Conservation (phyloP, 2,329 filamentous ascomycete genomes). For the Verticillium dahliae region DNA sequence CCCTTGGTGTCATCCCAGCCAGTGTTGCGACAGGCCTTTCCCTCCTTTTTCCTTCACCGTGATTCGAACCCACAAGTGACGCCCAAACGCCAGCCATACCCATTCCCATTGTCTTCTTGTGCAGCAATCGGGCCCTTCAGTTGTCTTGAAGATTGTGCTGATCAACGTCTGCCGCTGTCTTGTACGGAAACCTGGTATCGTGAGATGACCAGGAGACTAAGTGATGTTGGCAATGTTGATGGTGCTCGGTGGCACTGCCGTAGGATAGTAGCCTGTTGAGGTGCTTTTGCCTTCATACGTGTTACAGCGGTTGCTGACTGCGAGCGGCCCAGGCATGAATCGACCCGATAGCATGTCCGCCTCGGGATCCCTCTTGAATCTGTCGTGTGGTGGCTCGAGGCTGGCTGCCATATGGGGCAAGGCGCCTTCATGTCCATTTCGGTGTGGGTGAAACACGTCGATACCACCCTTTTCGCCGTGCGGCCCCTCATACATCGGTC, state of each 20-base stretch:
- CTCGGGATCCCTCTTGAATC: slow-evolving; percentile 44
- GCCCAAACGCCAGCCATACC: no score
- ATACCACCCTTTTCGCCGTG: slow-evolving; percentile 22
- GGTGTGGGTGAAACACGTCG: slow-evolving; percentile 40
- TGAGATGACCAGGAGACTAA: neutral
- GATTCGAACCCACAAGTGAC: neutral
- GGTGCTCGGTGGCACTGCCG: slow-evolving; percentile 38
- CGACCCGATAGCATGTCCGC: slow-evolving; percentile 36
- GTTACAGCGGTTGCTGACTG: slow-evolving; percentile 30
- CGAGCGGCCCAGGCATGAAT: slow-evolving; percentile 31
- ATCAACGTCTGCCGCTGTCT: neutral
- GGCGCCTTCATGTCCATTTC: slow-evolving; percentile 24
- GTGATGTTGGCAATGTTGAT: slow-evolving; percentile 27
- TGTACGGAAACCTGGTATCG: neutral
- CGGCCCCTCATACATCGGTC: slow-evolving; percentile 38
- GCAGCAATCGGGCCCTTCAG: neutral
- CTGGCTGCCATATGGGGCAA: slow-evolving; percentile 22
- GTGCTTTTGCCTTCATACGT: slow-evolving; percentile 47
- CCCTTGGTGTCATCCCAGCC: neutral
- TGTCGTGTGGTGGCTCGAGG: slow-evolving; percentile 19
- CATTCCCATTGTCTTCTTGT: no score
- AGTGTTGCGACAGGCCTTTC: neutral
- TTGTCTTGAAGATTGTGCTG: neutral
- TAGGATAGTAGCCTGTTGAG: slow-evolving; percentile 48
- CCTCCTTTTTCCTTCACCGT: neutral